Evolutionary conservation across 129 eudicot species (phyloP), one percentile per base, ranked within the genome.

Genomic region (Silybum marianum): DNA sequence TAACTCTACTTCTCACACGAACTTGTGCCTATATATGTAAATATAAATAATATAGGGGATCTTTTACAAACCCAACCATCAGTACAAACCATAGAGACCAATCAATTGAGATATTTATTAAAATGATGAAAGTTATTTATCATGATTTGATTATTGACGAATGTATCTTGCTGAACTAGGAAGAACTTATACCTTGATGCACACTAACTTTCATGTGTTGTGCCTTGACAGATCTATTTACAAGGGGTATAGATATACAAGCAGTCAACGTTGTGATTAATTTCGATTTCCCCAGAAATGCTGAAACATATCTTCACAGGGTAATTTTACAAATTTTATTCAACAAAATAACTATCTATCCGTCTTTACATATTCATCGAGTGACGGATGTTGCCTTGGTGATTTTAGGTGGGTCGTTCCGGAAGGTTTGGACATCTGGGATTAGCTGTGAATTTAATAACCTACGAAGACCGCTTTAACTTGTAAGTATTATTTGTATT

Each of bases 241-340:
- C 97, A 4, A 78, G 91, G 63, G 96, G 96, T 46, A 91, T 91
- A 75, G 93, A 91, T 84, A 83, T 88, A 75, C 96, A 87, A 79
- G 92, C 96, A 8, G 96, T 91, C 36, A 91, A 91, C 68, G 90
- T 91, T 40, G 93, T 91, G 71, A 85, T 89, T 11, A 91, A 89
- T 73, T 91, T 89, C 77, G 96, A 91, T 82, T 89, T 91, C 38
- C 97, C 97, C n/a, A 89, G 83, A 78, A 89, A 86, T 5, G 78
- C 93, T 39, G 93, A 91, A 76, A 91, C 92, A 12, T 91, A 91
- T 82, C 85, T 89, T 36, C 93, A 89, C 84, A 87, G 93, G 90
- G 97, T 91, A 80, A 32, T 75, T 62, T 72, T 28, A 75, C 65
- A 19, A 38, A 12, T 44, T 72, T 2, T 73, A 40, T 63, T 69